These are phyloP conservation scores for Cercophora sp. DNA, from an alignment of 495 filamentous ascomycete genomes.

Conservation along the genomic window DNA sequence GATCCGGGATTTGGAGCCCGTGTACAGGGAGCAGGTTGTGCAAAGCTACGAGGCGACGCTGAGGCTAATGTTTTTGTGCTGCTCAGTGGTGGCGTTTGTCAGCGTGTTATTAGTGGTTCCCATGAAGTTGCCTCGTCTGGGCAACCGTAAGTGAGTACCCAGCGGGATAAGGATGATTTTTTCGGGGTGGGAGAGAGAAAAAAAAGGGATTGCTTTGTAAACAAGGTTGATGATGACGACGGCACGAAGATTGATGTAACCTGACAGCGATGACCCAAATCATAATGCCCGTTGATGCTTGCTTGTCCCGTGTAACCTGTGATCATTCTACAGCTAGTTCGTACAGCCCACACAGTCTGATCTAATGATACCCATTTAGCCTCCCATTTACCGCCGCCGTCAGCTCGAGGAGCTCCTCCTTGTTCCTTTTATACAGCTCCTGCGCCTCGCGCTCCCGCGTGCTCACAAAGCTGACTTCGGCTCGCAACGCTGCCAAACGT, in stretches of 20 bases:
- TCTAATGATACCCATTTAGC: slow-evolving; percentile 10
- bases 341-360: not conserved
- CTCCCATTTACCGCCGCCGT: slow-evolving; percentile 6
- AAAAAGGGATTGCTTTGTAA: not conserved
- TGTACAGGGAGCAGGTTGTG: slow-evolving; percentile 48
- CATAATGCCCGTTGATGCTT: not conserved
- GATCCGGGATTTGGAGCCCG: slow-evolving; percentile 31
- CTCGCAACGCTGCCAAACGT: slow-evolving; percentile 69
- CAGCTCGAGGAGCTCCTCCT: slow-evolving; percentile 72
- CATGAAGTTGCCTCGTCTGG: slow-evolving; percentile 53
- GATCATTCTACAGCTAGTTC: not conserved
- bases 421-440: slow-evolving; percentile 70
- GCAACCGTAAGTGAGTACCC: slow-evolving; percentile 23
- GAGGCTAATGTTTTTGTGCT: slow-evolving; percentile 50
- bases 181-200: not conserved
- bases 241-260: too few species aligned
- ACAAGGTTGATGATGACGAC: not conserved
- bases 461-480: slow-evolving; percentile 79
- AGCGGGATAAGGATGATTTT: not conserved
- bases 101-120: slow-evolving; percentile 48
- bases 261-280: too few species aligned
- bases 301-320: not conserved
- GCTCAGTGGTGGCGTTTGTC: slow-evolving; percentile 45
- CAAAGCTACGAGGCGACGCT: slow-evolving; percentile 57
- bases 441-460: slow-evolving; percentile 86